Base-by-base conservation (phyloP, 2,329 filamentous ascomycete species). In the Clonostachys sp. region DNA sequence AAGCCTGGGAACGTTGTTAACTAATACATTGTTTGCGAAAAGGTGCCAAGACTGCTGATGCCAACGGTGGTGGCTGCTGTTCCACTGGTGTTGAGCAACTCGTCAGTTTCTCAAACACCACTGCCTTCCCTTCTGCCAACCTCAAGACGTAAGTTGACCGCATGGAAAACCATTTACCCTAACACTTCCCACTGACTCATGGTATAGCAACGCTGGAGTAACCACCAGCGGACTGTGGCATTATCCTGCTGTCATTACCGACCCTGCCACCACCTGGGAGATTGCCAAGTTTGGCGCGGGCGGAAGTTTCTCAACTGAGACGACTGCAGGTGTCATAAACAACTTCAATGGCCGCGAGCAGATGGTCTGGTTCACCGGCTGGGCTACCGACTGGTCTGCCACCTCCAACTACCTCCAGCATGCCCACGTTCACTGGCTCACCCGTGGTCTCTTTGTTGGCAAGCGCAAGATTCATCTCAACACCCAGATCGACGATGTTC, bases 401-500 rank as follows among this genome's bases (percentile, higher is more conserved):
- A 74, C 78, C 3, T 80, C 76, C 55, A 81, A 73, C 60, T 80
- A 73, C 55, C 60, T 83, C 44, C 80, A 83, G 61, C 81, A 84
- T 61, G 70, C 80, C 12, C 83, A 77, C 72, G 83, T 84, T 50
- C 74, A 74, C 54, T 84, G 80, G 80, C 59, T 81, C 34, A 83
- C 81, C 6, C 72, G 78, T 51, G 80, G 81, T 36, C 60, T 83
- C 9, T 77, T 78, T 51, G 66, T 75, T 10, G 79, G 79, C n/a
- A 74, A 77, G 57, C 72, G 77, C 46, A 72, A 78, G 51, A 67
- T 75, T 36, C 73, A 80, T 51, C 61, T 82, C 35, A 75, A 66
- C 61, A 74, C 78, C 12, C 79, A 83, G 55, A 74, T 84, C 34
- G 81, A 85, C 54, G 81, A 85, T 53, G 78, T 85, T 68, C 78